Percentiles rank a stretch among this genome's conserved stretches.
These are phyloP conservation scores for Cadophora gregata DNA, from an alignment of 2,329 filamentous ascomycete species.

Conservation along the genomic window DNA sequence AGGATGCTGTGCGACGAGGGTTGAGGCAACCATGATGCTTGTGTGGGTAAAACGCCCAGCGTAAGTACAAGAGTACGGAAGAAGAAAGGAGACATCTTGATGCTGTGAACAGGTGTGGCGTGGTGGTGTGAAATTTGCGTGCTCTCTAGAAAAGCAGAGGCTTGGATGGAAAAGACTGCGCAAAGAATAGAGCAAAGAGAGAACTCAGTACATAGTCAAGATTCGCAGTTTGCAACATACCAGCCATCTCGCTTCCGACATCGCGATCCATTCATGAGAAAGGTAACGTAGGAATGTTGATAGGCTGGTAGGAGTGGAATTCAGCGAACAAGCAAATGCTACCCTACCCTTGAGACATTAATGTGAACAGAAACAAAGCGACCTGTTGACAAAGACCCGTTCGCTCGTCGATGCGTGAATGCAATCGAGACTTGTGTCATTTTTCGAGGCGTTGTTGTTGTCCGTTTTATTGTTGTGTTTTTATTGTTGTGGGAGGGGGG, in stretches of 20 bases:
- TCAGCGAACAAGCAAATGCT: too few species aligned
- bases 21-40: conserved; percentile 4
- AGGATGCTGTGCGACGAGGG: neutral
- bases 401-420: too few species aligned
- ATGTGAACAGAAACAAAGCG: too few species aligned
- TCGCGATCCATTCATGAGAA: neutral
- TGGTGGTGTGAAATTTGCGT: neutral
- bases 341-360: too few species aligned
- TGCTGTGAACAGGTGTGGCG: neutral
- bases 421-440: too few species aligned
- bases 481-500: too few species aligned
- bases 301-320: neutral
- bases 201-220: neutral
- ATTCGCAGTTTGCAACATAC: conserved; percentile 4
- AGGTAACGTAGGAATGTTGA: conserved; percentile 1
- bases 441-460: too few species aligned
- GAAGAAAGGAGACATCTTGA: conserved; percentile 12
- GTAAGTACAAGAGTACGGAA: conserved; percentile 4
- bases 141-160: neutral
- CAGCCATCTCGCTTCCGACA: conserved; percentile 7
- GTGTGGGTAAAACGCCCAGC: conserved; percentile 1
- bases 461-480: too few species aligned
- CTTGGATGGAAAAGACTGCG: neutral
- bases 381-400: too few species aligned
- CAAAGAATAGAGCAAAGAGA: neutral